These are phyloP conservation scores for Lachnellula hyalina DNA, from an alignment of 2,329 filamentous ascomycete species.

Conservation along the genomic window DNA sequence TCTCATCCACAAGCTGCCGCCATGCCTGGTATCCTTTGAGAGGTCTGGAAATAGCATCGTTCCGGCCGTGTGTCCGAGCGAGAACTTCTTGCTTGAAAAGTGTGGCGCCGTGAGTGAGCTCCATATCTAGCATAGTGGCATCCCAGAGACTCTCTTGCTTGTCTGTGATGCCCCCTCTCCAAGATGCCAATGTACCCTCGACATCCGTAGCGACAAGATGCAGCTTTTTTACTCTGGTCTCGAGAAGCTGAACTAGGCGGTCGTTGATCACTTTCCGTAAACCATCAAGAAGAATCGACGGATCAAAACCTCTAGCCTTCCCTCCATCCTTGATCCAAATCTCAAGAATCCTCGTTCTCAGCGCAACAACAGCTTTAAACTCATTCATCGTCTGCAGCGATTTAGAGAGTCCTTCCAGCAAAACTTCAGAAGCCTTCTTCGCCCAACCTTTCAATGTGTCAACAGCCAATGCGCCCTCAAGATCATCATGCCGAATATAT, in stretches of 20 bases:
- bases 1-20: constrained; percentile 66
- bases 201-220: constrained; percentile 61
- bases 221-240: constrained; percentile 58
- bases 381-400: constrained; percentile 56
- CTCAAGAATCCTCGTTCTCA: constrained; percentile 66
- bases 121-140: constrained; percentile 54
- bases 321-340: constrained; percentile 69
- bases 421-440: constrained; percentile 50
- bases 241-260: constrained; percentile 59
- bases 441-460: constrained; percentile 62
- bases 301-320: constrained; percentile 60
- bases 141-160: constrained; percentile 61
- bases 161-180: constrained; percentile 50
- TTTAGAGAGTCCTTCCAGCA: constrained; percentile 57
- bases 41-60: constrained; percentile 57
- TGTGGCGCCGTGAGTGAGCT: constrained; percentile 59
- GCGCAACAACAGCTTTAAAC: constrained; percentile 62
- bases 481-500: constrained; percentile 77
- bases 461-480: constrained; percentile 54
- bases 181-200: constrained; percentile 53
- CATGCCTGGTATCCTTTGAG: constrained; percentile 64
- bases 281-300: constrained; percentile 61
- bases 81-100: constrained; percentile 65
- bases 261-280: constrained; percentile 65
- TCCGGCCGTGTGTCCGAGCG: constrained; percentile 66